phyloP scores from a whole-genome alignment of 2,329 filamentous ascomycete genomes.

The Byssoonygena ceratinophila region DNA sequence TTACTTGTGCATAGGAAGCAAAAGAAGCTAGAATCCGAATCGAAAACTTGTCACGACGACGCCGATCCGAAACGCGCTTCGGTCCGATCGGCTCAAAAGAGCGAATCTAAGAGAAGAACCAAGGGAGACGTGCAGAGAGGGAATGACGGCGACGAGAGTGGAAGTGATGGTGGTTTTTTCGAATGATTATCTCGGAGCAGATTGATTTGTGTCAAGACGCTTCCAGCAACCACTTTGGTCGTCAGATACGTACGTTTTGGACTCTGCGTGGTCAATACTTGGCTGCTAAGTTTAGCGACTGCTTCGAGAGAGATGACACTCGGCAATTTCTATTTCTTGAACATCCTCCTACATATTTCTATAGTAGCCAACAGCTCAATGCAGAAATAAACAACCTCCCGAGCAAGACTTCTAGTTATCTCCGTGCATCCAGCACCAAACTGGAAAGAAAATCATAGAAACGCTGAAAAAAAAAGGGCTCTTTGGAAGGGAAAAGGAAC shows the following conservation, averaged over 20 bases:
- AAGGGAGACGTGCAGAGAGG: background rate
- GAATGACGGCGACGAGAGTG: conserved; percentile 12
- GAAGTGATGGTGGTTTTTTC: conserved; percentile 22
- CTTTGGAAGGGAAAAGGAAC: background rate
- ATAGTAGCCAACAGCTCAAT: background rate
- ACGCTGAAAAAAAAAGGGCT: background rate
- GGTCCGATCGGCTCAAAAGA: background rate
- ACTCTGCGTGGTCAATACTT: no score
- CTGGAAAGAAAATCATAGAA: background rate
- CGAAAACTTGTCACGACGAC: background rate
- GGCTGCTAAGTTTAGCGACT: no score
- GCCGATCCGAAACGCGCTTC: background rate
- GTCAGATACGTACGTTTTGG: no score
- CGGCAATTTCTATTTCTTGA: background rate
- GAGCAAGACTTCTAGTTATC: background rate
- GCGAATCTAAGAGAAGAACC: background rate
- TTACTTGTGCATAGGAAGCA: conserved; percentile 4
- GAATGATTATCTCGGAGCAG: no score
- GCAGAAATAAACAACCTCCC: background rate
- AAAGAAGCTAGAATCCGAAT: background rate
- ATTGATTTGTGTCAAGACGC: no score
- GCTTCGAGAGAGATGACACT: background rate
- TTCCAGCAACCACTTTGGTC: no score
- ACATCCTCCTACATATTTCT: background rate
- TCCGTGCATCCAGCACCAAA: background rate